Base-by-base conservation (phyloP, 495 filamentous ascomycete genomes). In the Aspergillus asperescens region DNA sequence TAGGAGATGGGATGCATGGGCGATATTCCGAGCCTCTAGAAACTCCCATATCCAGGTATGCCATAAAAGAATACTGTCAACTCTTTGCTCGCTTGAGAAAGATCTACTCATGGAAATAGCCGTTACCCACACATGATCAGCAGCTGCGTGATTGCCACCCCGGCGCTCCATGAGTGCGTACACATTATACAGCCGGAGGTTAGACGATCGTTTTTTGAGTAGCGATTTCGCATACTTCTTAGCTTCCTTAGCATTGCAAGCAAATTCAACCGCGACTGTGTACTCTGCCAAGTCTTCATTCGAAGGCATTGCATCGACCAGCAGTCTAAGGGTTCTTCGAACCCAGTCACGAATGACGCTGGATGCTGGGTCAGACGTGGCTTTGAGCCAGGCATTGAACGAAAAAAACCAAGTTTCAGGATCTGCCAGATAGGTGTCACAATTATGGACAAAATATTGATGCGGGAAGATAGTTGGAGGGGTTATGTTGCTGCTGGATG, bases 101-200 rank as follows among this genome's bases (percentile, higher is more conserved):
- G 60, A 67, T 29, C 62, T 62, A 42, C 71, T 73, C 79, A 85
- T 81, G 4, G 72, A 69, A 13, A 89, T 65, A 15, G 88, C 79
- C 0, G 83, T 84, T 9, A 75, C 63, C 61, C 89, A 81, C n/a
- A 93, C 80, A 37, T 79, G 78, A 18, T 77, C 65, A 22, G 87
- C 82, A 44, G 77, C 66, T 5, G 76, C 71, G 0, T 60, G 47
- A 42, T 83, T 82, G 0, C 72, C 75, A 43, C 75, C 77, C 24
- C 75, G 74, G 58, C 73, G 80, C 63, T 95, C 86, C 32, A 89
- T 78, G 20, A 90, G 69, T 3, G 85, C 86, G 55, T 90, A 92
- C 0, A 81, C 82, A 58, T 90, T 87, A 66, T 92, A 96, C 4
- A 96, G 69, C 25, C 76, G 69, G 7, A 88, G 63, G 60, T 79